Evolutionary conservation across 2,329 filamentous ascomycete genomes (phyloP).

Genomic region (Neophaeococcomyces aloes): DNA sequence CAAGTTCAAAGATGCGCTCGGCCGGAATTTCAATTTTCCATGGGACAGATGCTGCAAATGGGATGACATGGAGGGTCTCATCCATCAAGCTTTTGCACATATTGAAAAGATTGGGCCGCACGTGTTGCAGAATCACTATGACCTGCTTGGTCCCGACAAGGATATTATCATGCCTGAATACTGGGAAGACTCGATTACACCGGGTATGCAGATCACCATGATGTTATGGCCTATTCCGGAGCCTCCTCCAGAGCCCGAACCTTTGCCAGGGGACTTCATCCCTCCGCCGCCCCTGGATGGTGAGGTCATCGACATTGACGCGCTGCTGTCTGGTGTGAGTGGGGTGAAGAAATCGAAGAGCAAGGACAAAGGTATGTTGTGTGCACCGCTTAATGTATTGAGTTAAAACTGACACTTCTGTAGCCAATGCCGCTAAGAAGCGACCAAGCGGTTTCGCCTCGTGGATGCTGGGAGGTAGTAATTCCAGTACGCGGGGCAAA

Average conservation of each 20-base stretch:
- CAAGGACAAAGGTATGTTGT: slow-evolving; percentile 18
- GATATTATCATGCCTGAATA: slow-evolving; percentile 73
- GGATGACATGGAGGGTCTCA: slow-evolving; percentile 80
- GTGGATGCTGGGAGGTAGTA: slow-evolving; percentile 35
- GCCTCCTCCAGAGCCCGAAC: slow-evolving; percentile 25
- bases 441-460: slow-evolving; percentile 29
- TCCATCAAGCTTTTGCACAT: slow-evolving; percentile 72
- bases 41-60: slow-evolving; percentile 76
- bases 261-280: not conserved
- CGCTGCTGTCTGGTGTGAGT: slow-evolving; percentile 14
- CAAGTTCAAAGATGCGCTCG: slow-evolving; percentile 83
- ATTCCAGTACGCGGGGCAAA: slow-evolving; percentile 9
- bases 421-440: slow-evolving; percentile 14
- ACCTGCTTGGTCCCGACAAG: slow-evolving; percentile 65
- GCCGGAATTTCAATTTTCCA: slow-evolving; percentile 85
- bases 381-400: not conserved
- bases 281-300: slow-evolving; percentile 10
- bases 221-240: slow-evolving; percentile 55
- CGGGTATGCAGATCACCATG: slow-evolving; percentile 63
- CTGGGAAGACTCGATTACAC: slow-evolving; percentile 72
- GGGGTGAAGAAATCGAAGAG: slow-evolving; percentile 12
- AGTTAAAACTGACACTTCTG: not conserved
- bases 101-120: slow-evolving; percentile 66
- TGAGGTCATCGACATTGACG: slow-evolving; percentile 15
- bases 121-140: slow-evolving; percentile 68